These are phyloP conservation scores for Plantago elongata DNA, from an alignment of 257 asterid species.

Conservation along the genomic window DNA sequence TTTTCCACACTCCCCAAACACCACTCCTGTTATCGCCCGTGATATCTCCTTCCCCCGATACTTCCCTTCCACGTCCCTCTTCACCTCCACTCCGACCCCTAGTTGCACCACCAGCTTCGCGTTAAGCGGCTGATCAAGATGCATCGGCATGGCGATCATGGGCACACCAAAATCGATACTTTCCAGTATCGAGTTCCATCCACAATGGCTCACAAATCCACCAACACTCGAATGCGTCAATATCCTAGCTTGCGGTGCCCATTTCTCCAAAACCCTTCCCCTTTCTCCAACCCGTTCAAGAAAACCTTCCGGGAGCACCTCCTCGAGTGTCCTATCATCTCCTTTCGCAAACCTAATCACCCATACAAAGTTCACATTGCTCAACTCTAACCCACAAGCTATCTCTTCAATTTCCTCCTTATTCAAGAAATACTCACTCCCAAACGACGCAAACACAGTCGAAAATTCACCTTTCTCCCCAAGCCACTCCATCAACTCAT, in stretches of 20 bases:
- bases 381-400: constrained; percentile 53
- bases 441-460: constrained; percentile 54
- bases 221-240: constrained; percentile 43
- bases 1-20: constrained; percentile 32
- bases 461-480: constrained; percentile 31
- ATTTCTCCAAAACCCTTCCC: constrained; percentile 42
- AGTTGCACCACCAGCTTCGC: constrained; percentile 48
- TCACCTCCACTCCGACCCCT: constrained; percentile 51
- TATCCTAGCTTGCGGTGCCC: constrained; percentile 58
- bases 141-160: constrained; percentile 57
- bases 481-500: constrained; percentile 45
- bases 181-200: constrained; percentile 67
- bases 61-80: constrained; percentile 34
- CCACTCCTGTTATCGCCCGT: constrained; percentile 35
- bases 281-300: constrained; percentile 32
- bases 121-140: constrained; percentile 60
- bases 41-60: constrained; percentile 39
- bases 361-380: constrained; percentile 57
- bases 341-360: constrained; percentile 39
- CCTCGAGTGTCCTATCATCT: constrained; percentile 5
- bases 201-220: constrained; percentile 60
- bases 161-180: constrained; percentile 43
- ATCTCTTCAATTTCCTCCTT: constrained; percentile 43
- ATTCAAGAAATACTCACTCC: constrained; percentile 54
- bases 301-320: constrained; percentile 44